Evolutionary conservation across 768 basidiomycete species (phyloP), one percentile per base, ranked within the genome.

Genomic region (Suillus plorans): DNA sequence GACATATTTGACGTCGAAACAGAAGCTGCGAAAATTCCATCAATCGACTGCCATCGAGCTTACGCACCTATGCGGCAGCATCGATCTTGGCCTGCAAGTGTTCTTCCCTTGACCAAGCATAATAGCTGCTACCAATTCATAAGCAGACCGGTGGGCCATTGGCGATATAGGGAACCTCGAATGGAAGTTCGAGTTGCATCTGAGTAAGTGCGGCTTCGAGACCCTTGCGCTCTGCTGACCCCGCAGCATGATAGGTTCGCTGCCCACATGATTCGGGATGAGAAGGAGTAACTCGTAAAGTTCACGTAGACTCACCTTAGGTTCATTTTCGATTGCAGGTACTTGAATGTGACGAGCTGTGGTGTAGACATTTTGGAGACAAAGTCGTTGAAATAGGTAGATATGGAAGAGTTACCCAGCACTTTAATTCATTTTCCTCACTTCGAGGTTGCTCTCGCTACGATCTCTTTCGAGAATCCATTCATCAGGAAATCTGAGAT

Each of bases 41-140:
- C 67, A 67, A 60, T n/a, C 41, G 44, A 63, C n/a, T 59, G 50
- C 34, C 13, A n/a, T 55, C 44, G 12, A 31, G 13, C 31, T 13
- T 13, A 75, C 85, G 45, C 64, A 94, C 94, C 89, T 99, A 97
- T 5, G 97, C 97, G 20, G 95, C 97, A 62, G 97, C 94, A 76
- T 99, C 97, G 67, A 99, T 99, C 83, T 99, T 97, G 16, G 97
- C 97, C 80, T 99, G 97, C 97, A 99, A 20, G 85, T 89, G 75
- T 98, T 99, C 87, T 99, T 99, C 52, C 97, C 97, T 80, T 99
- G 97, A 16, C 97, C 97, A 56, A 99, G 83, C 79, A 99, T 97
- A 52, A 96, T 99, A 47, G 97, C 95, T 49, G 97, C 97, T 80
- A 98, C 84, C 56, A 99, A 82, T 79, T 90, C 90, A 81, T 96